Conservation (phyloP, 2,329 filamentous ascomycete genomes). For the Clonostachys rosea region DNA sequence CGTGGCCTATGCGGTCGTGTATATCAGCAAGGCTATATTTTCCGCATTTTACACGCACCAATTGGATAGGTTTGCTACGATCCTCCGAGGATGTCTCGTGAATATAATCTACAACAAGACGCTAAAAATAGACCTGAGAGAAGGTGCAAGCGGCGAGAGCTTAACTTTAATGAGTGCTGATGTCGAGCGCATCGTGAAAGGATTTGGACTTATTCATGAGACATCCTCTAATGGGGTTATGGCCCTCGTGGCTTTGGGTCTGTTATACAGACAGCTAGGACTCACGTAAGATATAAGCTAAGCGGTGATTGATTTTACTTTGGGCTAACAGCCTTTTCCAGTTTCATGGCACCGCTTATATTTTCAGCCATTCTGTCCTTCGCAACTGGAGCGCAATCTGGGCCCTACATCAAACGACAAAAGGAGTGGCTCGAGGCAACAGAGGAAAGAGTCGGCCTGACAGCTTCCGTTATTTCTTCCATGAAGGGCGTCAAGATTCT, state of each 20-base stretch:
- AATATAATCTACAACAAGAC: conserved; percentile 26
- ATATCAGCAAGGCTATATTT: conserved; percentile 24
- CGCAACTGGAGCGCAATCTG: too few relatives aligned
- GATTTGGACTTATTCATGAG: conserved; percentile 27
- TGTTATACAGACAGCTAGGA: conserved; percentile 32
- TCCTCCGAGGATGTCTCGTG: conserved; percentile 24
- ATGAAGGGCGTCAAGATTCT: conserved; percentile 41
- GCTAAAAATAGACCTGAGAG: too few relatives aligned
- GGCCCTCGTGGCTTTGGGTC: conserved; percentile 20
- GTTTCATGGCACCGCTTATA: background rate
- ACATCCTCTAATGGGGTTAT: conserved; percentile 21
- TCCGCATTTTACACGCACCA: conserved; percentile 31
- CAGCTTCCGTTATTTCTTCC: conserved; percentile 44
- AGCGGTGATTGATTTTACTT: conserved; percentile 26
- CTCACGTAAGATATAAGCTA: conserved; percentile 37
- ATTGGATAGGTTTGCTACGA: conserved; percentile 20
- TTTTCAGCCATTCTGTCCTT: background rate
- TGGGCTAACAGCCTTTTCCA: background rate
- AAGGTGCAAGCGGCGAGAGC: conserved; percentile 11
- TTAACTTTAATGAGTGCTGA: conserved; percentile 44
- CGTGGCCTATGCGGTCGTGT: conserved; percentile 31
- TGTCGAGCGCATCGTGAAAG: conserved; percentile 32
- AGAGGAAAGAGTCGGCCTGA: conserved; percentile 34
- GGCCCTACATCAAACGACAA: background rate
- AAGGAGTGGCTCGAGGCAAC: conserved; percentile 26